A percentile compares a stretch with the other conserved stretches of the same genome.
These are phyloP conservation scores for Begonia fuchsioides DNA, from an alignment of 306 rosid species.

Conservation along the genomic window DNA sequence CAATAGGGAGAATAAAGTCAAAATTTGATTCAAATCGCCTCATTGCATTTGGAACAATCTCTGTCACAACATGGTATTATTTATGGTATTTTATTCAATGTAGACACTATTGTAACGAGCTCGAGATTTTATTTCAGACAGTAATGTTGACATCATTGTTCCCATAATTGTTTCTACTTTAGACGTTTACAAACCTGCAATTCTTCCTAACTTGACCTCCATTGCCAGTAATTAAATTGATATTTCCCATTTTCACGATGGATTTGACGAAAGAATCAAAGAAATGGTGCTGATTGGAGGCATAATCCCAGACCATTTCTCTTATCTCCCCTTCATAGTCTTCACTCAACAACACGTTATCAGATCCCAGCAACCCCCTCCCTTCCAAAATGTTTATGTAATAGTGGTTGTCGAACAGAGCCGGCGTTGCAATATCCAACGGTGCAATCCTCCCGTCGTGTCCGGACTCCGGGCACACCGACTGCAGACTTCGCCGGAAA, in stretches of 20 bases:
- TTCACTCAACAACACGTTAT: constrained; percentile 45
- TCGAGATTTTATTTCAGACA: too few relatives aligned
- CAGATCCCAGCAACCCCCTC: constrained; percentile 59
- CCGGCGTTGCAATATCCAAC: constrained; percentile 51
- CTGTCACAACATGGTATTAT: too few relatives aligned
- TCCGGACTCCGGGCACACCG: constrained; percentile 63
- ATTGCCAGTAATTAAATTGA: constrained; percentile 46
- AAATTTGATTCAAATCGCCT: too few relatives aligned
- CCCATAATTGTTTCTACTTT: too few relatives aligned
- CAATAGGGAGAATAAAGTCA: too few relatives aligned
- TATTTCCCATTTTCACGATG: constrained; percentile 74
- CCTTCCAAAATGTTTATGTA: constrained; percentile 63
- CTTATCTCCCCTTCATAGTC: constrained; percentile 39
- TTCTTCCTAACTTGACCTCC: constrained; percentile 57
- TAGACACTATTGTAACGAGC: too few relatives aligned
- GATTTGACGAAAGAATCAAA: constrained; percentile 58
- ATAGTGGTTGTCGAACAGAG: constrained; percentile 66
- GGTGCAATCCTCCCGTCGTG: constrained; percentile 45
- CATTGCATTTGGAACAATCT: too few relatives aligned
- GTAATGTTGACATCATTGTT: too few relatives aligned
- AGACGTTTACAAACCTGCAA: constrained; percentile 52
- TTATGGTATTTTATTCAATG: too few relatives aligned
- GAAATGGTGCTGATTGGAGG: constrained; percentile 45
- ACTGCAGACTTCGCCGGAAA: constrained; percentile 38
- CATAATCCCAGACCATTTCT: constrained; percentile 46